Evolutionary conservation across 2,329 filamentous ascomycete genomes (phyloP).

Genomic region (Alternaria alternata): DNA sequence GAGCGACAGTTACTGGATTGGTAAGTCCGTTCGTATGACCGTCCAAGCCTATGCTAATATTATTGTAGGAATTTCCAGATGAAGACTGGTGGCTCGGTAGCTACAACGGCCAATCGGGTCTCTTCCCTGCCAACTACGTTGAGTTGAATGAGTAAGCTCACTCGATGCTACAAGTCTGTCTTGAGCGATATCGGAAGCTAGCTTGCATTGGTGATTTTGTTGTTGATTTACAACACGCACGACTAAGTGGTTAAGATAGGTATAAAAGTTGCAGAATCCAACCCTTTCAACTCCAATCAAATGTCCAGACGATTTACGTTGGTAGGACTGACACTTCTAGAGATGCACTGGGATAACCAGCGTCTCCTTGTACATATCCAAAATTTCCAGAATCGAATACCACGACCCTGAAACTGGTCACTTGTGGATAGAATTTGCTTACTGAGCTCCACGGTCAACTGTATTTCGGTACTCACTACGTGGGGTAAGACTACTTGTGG

Average conservation of each 20-base stretch:
- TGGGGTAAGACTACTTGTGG: background rate
- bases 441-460: background rate
- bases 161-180: background rate
- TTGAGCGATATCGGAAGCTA: constrained; percentile 3
- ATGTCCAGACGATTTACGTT: background rate
- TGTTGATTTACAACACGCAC: constrained; percentile 5
- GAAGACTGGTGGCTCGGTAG: constrained; percentile 99
- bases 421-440: background rate
- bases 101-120: constrained; percentile 78
- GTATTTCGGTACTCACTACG: background rate
- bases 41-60: constrained; percentile 35
- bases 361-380: background rate
- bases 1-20: constrained; percentile 80
- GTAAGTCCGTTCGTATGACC: constrained; percentile 59
- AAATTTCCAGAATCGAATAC: background rate
- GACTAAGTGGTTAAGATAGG: constrained; percentile 1
- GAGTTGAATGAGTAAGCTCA: constrained; percentile 40
- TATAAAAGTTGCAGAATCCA: constrained; percentile 4
- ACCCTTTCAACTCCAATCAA: constrained; percentile 1
- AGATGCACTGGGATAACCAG: background rate
- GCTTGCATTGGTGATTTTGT: constrained; percentile 2
- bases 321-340: background rate
- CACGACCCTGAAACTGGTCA: background rate
- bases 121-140: constrained; percentile 73
- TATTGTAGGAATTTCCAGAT: constrained; percentile 83